These are phyloP conservation scores for Tolypocladium endophyticum DNA, from an alignment of 2,329 filamentous ascomycete species.

Conservation along the genomic window DNA sequence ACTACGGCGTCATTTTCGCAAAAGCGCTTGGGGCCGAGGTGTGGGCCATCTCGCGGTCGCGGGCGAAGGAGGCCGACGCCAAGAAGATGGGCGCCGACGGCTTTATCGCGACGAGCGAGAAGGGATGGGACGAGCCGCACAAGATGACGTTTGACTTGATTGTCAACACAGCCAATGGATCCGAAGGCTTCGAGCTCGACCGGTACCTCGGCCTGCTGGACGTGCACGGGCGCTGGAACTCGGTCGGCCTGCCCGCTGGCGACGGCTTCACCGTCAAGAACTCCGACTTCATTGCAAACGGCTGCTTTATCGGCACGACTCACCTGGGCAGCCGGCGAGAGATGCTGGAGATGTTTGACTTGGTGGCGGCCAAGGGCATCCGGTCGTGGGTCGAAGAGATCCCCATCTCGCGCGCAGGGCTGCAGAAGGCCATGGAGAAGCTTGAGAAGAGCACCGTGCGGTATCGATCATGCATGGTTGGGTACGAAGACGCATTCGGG, in stretches of 20 bases:
- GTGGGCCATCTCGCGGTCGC: slow-evolving; percentile 50
- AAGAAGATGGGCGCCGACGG: slow-evolving; percentile 49
- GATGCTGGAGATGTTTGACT: slow-evolving; percentile 60
- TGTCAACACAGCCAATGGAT: slow-evolving; percentile 62
- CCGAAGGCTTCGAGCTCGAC: slow-evolving; percentile 54
- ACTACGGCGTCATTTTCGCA: slow-evolving; percentile 60
- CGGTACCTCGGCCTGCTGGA: slow-evolving; percentile 72
- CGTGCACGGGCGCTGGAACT: slow-evolving; percentile 72
- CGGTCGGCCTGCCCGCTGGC: slow-evolving; percentile 69
- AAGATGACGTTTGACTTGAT: slow-evolving; percentile 63
- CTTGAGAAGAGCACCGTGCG: slow-evolving; percentile 61
- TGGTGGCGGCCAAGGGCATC: slow-evolving; percentile 59
- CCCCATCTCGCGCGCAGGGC: slow-evolving; percentile 60
- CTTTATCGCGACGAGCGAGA: slow-evolving; percentile 46
- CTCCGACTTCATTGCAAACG: slow-evolving; percentile 66
- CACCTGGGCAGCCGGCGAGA: slow-evolving; percentile 62
- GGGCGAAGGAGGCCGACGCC: slow-evolving; percentile 50
- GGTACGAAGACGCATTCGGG: slow-evolving; percentile 59
- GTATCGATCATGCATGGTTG: slow-evolving; percentile 67
- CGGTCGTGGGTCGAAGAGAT: slow-evolving; percentile 64
- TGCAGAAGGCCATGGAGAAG: slow-evolving; percentile 57
- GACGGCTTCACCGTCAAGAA: slow-evolving; percentile 61
- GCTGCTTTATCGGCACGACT: slow-evolving; percentile 59
- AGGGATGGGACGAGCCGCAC: slow-evolving; percentile 46
- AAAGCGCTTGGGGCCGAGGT: slow-evolving; percentile 55